Conservation (phyloP, 176 grass and related monocot genomes). For the Oryza meridionalis region DNA sequence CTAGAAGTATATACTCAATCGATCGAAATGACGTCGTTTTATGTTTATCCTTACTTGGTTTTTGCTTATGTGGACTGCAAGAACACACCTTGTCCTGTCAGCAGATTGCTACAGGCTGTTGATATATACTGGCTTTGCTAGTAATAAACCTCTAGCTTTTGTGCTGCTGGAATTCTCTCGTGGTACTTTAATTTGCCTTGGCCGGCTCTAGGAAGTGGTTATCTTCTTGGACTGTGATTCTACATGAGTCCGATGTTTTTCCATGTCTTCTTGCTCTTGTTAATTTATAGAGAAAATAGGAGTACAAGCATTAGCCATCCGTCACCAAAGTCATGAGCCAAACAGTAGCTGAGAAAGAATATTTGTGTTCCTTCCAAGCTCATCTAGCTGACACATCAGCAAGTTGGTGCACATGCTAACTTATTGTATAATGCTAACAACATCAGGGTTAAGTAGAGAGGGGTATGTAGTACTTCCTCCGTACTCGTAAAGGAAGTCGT, state of each 20-base stretch:
- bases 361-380: background rate
- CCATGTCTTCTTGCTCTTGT: slow-evolving; percentile 17
- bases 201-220: slow-evolving; percentile 32
- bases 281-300: too few species aligned
- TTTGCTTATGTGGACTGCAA: slow-evolving; percentile 45
- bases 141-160: background rate
- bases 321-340: background rate
- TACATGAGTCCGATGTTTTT: slow-evolving; percentile 11
- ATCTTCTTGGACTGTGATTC: slow-evolving; percentile 33
- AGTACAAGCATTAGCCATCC: too few species aligned
- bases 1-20: slow-evolving; percentile 3
- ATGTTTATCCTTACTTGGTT: slow-evolving; percentile 31
- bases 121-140: slow-evolving; percentile 7
- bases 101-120: slow-evolving; percentile 32
- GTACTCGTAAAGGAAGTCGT: too few species aligned
- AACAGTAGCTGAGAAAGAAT: background rate
- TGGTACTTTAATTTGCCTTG: background rate
- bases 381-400: background rate
- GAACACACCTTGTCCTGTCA: slow-evolving; percentile 41
- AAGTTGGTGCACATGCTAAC: background rate
- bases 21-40: slow-evolving; percentile 35
- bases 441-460: background rate
- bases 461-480: too few species aligned
- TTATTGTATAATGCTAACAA: background rate
- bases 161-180: slow-evolving; percentile 37